Base-by-base conservation (phyloP, 441 rosid species). In the Euphorbia corollata region DNA sequence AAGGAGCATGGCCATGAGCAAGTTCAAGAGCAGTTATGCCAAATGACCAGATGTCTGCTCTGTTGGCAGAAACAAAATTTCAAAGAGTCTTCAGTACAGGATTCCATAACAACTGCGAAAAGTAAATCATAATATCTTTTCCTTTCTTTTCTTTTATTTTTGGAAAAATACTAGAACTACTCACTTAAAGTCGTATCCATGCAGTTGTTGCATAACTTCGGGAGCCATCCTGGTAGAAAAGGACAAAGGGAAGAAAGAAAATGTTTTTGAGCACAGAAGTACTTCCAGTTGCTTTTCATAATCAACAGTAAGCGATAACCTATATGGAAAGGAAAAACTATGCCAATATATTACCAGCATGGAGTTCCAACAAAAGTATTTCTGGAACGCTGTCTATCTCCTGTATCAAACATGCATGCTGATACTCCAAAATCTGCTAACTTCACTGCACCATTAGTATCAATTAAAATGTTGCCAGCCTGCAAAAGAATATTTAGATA, bases 321-420 rank as follows among this genome's bases (percentile, higher is more conserved):
- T 41, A 36, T n/a, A 50, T 24, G n/a, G 18, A 71, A 18, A 27
- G 18, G 36, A 48, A 63, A 36, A 73, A 47, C 69, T 30, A 20
- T 51, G n/a, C 43, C 45, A 34, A 77, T 61, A n/a, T 63, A 12
- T 68, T 85, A 94, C 99, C 99, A 91, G 92, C 99, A 94, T 67
- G 98, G 98, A 78, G 99, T 91, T 75, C 99, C 98, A 69, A 88
- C 99, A 58, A 94, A 94, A 64, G 99, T 91, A 79, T 94, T 94
- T 83, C 99, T 84, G 8, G 96, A 84, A 41, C 92, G 96, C 75
- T 87, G 96, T 79, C 99, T 88, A 76, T 91, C 97, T 74, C 99
- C 99, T 1, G 96, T 76, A 77, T 94, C 98, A 73, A 91, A 94
- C 98, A 94, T 88, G 89, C 98, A 85, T 43, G 97, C 97, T 61